Percentiles rank a stretch among this genome's conserved stretches.
These are phyloP conservation scores for Pestalotiopsis sp. DNA, from an alignment of 2,329 filamentous ascomycete species.

Conservation along the genomic window DNA sequence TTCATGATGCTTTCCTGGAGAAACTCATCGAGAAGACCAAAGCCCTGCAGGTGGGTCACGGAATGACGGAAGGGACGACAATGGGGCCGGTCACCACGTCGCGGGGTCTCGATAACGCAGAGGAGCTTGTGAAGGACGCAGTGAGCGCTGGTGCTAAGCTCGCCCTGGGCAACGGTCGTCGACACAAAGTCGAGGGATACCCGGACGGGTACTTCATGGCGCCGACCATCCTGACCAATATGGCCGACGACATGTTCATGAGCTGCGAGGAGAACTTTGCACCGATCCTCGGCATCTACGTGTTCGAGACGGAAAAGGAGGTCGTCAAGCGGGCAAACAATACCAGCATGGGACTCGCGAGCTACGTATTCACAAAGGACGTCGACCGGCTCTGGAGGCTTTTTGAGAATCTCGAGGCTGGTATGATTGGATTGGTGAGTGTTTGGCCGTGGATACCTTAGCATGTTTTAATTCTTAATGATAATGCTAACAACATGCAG, in stretches of 20 bases:
- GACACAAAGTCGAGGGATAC: constrained; percentile 33
- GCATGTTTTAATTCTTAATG: neutral
- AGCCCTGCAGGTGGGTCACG: constrained; percentile 63
- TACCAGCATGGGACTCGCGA: constrained; percentile 61
- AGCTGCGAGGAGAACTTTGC: constrained; percentile 59
- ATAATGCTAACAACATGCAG: constrained; percentile 29
- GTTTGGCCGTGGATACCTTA: neutral
- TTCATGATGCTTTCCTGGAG: constrained; percentile 64
- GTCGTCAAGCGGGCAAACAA: constrained; percentile 57
- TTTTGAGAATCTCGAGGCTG: constrained; percentile 62
- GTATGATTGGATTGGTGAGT: constrained; percentile 49
- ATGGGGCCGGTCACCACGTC: constrained; percentile 64
- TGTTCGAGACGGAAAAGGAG: constrained; percentile 61
- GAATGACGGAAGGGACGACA: constrained; percentile 56
- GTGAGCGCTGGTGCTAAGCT: constrained; percentile 63
- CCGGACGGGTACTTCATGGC: constrained; percentile 66
- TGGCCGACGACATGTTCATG: constrained; percentile 50
- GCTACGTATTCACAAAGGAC: constrained; percentile 62
- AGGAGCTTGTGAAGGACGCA: constrained; percentile 66
- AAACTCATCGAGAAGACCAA: constrained; percentile 54
- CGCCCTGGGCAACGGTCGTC: constrained; percentile 61
- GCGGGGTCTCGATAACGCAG: constrained; percentile 57
- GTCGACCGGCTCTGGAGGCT: constrained; percentile 59
- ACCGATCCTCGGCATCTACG: constrained; percentile 56
- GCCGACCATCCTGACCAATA: constrained; percentile 56